These are phyloP conservation scores for Taxillus chinensis DNA, from an alignment of 164 flowering plant genomes.

Conservation along the genomic window DNA sequence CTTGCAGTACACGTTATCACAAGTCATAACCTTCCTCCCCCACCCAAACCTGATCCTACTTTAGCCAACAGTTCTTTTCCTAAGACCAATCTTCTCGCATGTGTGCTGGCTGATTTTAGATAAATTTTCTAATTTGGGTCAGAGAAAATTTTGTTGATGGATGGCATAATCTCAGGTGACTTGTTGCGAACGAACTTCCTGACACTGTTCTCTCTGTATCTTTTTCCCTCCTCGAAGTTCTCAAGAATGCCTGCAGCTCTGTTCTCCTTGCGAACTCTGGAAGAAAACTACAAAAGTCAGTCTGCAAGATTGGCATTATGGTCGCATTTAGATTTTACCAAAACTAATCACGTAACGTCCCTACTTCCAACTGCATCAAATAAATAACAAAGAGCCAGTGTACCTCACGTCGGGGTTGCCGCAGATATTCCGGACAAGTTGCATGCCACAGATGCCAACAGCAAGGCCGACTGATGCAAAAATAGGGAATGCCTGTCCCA, in stretches of 20 bases:
- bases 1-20: too few species aligned
- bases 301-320: not conserved
- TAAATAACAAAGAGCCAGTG: too few species aligned
- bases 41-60: too few species aligned
- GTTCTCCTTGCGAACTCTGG: constrained; percentile 28
- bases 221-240: constrained; percentile 17
- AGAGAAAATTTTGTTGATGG: constrained; percentile 27
- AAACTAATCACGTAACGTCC: too few species aligned
- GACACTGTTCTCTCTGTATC: constrained; percentile 17
- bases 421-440: constrained; percentile 28
- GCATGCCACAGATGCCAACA: constrained; percentile 34
- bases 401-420: constrained; percentile 36
- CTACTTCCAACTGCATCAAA: too few species aligned
- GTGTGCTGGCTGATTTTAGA: too few species aligned
- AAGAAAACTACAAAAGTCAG: not conserved
- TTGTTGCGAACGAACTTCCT: constrained; percentile 26
- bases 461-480: constrained; percentile 31
- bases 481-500: constrained; percentile 28
- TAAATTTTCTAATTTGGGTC: constrained; percentile 13
- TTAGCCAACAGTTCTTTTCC: too few species aligned
- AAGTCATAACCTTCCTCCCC: too few species aligned
- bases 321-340: too few species aligned
- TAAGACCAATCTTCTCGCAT: too few species aligned
- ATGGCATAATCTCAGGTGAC: constrained; percentile 28
- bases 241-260: constrained; percentile 29